These are phyloP conservation scores for Proliferodiscus dingleyae DNA, from an alignment of 2,329 filamentous ascomycete species.

Conservation along the genomic window DNA sequence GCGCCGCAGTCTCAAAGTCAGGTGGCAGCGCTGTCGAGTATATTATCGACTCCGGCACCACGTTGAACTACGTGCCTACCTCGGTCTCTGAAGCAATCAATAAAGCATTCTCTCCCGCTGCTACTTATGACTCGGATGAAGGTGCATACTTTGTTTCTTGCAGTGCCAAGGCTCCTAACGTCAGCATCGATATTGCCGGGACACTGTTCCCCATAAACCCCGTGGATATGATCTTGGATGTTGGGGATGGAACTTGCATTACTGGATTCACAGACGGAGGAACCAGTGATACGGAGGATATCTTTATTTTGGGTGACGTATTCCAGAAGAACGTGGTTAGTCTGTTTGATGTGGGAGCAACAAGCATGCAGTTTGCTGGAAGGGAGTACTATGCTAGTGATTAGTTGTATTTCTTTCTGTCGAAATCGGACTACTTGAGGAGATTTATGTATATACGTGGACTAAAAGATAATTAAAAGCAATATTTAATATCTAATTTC, in stretches of 20 bases:
- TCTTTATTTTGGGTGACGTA: slow-evolving; percentile 38
- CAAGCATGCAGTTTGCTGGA: slow-evolving; percentile 38
- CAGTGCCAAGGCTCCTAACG: slow-evolving; percentile 35
- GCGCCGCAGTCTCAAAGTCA: slow-evolving; percentile 1
- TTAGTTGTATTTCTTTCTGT: too few relatives aligned
- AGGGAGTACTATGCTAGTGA: not conserved
- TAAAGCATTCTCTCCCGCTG: slow-evolving; percentile 39
- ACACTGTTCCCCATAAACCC: slow-evolving; percentile 30
- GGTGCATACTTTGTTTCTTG: slow-evolving; percentile 38
- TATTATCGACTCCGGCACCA: slow-evolving; percentile 40
- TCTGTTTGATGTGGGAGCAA: slow-evolving; percentile 45
- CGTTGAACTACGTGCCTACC: slow-evolving; percentile 37
- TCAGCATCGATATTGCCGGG: slow-evolving; percentile 38
- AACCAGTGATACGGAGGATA: too few relatives aligned
- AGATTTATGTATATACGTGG: too few relatives aligned
- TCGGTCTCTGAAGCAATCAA: slow-evolving; percentile 35
- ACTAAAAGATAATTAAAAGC: too few relatives aligned
- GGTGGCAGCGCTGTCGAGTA: slow-evolving; percentile 12
- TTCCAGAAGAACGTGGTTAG: slow-evolving; percentile 45
- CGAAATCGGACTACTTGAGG: too few relatives aligned
- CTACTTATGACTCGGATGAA: slow-evolving; percentile 27
- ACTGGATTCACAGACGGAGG: not conserved
- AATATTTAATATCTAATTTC: too few relatives aligned
- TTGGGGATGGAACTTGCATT: slow-evolving; percentile 2
- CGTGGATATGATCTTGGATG: slow-evolving; percentile 29